Percentiles rank a stretch among this genome's conserved stretches.
These are phyloP conservation scores for Microbotryum lychnidis-dioicae DNA, from an alignment of 1,284 basidiomycete species.

Conservation along the genomic window DNA sequence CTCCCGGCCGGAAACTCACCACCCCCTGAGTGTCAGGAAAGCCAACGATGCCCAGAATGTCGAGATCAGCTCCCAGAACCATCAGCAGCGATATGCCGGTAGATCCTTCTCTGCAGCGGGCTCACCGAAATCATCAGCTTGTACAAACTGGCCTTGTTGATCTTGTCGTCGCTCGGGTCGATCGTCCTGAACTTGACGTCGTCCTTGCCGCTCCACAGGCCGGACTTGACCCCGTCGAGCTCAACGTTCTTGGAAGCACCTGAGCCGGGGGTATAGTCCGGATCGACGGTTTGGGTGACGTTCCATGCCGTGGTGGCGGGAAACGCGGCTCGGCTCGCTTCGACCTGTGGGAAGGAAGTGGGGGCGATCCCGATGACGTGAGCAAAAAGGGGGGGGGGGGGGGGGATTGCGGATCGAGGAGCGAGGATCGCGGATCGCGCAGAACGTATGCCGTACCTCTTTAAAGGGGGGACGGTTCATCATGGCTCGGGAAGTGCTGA, in stretches of 20 bases:
- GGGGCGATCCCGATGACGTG: background rate
- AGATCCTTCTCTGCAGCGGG: background rate
- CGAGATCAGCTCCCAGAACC: background rate
- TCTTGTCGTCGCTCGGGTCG: slow-evolving; percentile 49
- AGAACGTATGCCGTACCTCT: slow-evolving; percentile 9
- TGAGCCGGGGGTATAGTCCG: slow-evolving; percentile 51
- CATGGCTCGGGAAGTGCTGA: background rate
- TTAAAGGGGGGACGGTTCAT: slow-evolving; percentile 25
- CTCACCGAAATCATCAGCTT: slow-evolving; percentile 49
- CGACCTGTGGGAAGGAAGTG: slow-evolving; percentile 11
- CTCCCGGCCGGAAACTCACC: background rate
- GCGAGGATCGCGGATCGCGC: no score
- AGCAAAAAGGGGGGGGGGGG: background rate
- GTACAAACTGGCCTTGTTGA: slow-evolving; percentile 40
- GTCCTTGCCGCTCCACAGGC: slow-evolving; percentile 50
- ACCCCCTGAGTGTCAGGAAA: slow-evolving; percentile 5
- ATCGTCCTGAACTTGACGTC: slow-evolving; percentile 51
- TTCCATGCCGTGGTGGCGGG: slow-evolving; percentile 1
- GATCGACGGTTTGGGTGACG: slow-evolving; percentile 44
- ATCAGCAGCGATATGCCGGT: background rate
- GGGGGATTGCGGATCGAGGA: background rate
- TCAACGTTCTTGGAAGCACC: slow-evolving; percentile 38
- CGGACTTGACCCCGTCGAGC: slow-evolving; percentile 43
- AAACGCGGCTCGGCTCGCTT: slow-evolving; percentile 19
- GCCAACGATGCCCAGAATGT: background rate